Evolutionary conservation across 176 grass and related monocot genomes (phyloP).

Genomic region (Aegilops longissima): DNA sequence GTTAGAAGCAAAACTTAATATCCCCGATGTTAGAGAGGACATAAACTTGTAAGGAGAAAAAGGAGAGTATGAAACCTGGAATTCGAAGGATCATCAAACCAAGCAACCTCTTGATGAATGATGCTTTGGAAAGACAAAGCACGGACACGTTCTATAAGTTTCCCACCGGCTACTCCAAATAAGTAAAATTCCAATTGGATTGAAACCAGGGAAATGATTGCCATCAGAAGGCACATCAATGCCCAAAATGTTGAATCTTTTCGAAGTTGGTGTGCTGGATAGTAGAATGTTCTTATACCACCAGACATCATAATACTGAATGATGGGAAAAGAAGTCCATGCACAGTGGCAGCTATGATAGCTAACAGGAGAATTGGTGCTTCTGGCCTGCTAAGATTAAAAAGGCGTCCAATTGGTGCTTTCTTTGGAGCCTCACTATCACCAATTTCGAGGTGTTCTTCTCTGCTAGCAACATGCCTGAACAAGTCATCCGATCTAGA

Average conservation of each 20-base stretch:
- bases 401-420: constrained; percentile 35
- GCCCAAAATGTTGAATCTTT: constrained; percentile 76
- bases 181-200: constrained; percentile 62
- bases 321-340: constrained; percentile 62
- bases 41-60: not conserved
- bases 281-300: constrained; percentile 64
- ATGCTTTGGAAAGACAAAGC: constrained; percentile 63
- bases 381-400: constrained; percentile 72
- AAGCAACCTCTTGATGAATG: constrained; percentile 67
- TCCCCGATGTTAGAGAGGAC: constrained; percentile 4
- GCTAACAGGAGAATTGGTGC: constrained; percentile 52
- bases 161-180: constrained; percentile 77
- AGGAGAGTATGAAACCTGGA: constrained; percentile 54
- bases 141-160: constrained; percentile 64
- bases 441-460: constrained; percentile 5
- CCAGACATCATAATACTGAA: constrained; percentile 65
- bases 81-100: constrained; percentile 79
- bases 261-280: constrained; percentile 47
- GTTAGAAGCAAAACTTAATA: constrained; percentile 21
- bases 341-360: constrained; percentile 51
- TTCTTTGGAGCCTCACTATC: constrained; percentile 29
- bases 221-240: constrained; percentile 53
- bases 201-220: constrained; percentile 37
- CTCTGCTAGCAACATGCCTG: not conserved
- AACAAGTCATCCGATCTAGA: constrained; percentile 10